Evolutionary conservation across 371 early-diverging fungal species (phyloP).

Genomic region (Fennellomyces sp.): DNA sequence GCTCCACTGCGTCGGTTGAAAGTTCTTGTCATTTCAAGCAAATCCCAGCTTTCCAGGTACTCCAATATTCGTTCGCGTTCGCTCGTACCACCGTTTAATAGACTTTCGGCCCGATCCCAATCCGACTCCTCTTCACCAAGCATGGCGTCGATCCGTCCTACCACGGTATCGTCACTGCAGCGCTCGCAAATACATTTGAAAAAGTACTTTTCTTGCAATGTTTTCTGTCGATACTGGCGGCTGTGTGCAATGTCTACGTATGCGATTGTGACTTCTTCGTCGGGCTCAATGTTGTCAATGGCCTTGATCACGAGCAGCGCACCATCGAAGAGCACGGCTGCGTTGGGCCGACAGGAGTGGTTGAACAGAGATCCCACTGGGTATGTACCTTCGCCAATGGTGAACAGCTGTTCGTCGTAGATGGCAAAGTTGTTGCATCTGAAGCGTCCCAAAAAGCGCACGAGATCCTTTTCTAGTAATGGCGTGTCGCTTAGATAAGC

Average conservation of each 20-base stretch:
- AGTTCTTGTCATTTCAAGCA: constrained; percentile 24
- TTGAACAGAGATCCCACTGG: constrained; percentile 83
- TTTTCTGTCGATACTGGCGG: constrained; percentile 54
- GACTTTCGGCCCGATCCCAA: constrained; percentile 37
- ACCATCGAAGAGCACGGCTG: constrained; percentile 62
- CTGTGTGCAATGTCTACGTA: constrained; percentile 77
- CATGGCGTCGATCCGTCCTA: constrained; percentile 36
- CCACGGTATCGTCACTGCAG: constrained; percentile 46
- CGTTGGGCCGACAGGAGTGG: constrained; percentile 87
- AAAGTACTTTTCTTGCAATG: constrained; percentile 69
- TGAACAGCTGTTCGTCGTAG: constrained; percentile 65
- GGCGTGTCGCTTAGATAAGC: constrained; percentile 27
- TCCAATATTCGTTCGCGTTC: constrained; percentile 13
- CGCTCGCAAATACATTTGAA: constrained; percentile 77
- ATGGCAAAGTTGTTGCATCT: constrained; percentile 80
- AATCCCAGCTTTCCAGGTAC: constrained; percentile 32
- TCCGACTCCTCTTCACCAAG: constrained; percentile 38
- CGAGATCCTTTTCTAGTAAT: constrained; percentile 23
- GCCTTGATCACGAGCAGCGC: constrained; percentile 62
- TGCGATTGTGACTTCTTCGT: constrained; percentile 77
- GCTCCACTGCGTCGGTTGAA: constrained; percentile 34
- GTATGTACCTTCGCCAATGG: constrained; percentile 78
- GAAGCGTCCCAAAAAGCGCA: constrained; percentile 65
- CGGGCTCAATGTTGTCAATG: constrained; percentile 60
- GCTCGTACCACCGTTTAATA: constrained; percentile 12